These are phyloP conservation scores for Sphagnum tenellum DNA, from an alignment of 225 moss, liverwort and hornwort genomes.

Conservation along the genomic window DNA sequence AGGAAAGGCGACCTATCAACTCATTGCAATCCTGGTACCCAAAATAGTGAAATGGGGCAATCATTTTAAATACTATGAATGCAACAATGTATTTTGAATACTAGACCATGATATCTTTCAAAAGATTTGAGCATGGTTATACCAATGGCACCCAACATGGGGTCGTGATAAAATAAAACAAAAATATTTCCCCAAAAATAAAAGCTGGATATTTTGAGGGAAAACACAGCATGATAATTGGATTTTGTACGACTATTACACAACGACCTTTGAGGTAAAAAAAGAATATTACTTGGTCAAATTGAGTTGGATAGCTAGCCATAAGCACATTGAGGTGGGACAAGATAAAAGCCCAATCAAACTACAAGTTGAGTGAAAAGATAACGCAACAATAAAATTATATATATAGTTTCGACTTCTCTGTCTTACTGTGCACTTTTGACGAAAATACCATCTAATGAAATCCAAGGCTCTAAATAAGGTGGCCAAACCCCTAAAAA, in stretches of 20 bases:
- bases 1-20: constrained; percentile 9
- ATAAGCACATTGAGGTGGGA: no score
- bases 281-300: constrained; percentile 2
- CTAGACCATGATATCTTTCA: not conserved
- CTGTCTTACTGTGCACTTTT: no score
- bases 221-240: constrained; percentile 1
- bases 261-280: constrained; percentile 1
- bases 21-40: not conserved
- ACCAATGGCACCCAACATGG: no score
- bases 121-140: no score
- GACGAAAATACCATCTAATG: no score
- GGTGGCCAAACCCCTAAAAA: no score
- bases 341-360: no score
- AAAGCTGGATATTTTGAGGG: not conserved
- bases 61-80: constrained; percentile 1
- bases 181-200: constrained; percentile 1
- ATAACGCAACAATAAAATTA: no score
- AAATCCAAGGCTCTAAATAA: no score
- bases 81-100: constrained; percentile 1
- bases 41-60: constrained; percentile 3
- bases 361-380: no score
- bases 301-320: not conserved
- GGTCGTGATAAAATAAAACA: no score
- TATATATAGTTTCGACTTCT: no score
- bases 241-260: constrained; percentile 1